Base-by-base conservation (phyloP, 2,329 filamentous ascomycete species). In the Sclerotiophoma versabilis region DNA sequence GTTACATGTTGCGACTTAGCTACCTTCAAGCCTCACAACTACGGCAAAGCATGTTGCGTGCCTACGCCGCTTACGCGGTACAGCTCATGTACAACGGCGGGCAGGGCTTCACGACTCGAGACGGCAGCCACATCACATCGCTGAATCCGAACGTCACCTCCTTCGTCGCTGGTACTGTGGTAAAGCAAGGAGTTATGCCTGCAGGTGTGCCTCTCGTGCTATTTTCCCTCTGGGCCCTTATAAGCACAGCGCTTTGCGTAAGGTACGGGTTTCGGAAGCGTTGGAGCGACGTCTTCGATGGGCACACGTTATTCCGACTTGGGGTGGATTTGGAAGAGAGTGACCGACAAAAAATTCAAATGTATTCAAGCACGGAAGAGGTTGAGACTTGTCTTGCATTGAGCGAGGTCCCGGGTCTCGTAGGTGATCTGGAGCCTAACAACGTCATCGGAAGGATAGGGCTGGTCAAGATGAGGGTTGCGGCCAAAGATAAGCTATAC, bases 211-310 rank as follows among this genome's bases (percentile, higher is more conserved):
- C 48, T 11, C 19, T 59, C 1, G 30, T 33, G 3, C 41, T 55
- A 1, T 59, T 53, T 27, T 27, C 19, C 10, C 17, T 49, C 12
- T 59, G 44, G 52, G 45, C 48, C 1, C 41, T 53, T 1, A 20
- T 53, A 4, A 33, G 47, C n/a, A 42, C 41, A 15, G 14, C 34
- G 4, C 43, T 56, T 14, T 38, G 51, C 15, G 4, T 49, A 3
- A 10, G 17, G 11, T 56, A 59, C 12, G 48, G 56, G 5, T 55
- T 47, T n/a, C 33, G 52, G 6, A 36, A 37, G 22, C 48, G 51
- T 17, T 59, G 56, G 48, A 53, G 38, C 17, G 56, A 22, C 10
- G 56, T 55, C n/a, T 20, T 59, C 4, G 51, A 55, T 25, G 51
- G 48, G 9, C 30, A 59, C n/a, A 52, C 56, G 3, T 15, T 58